Evolutionary conservation across 2,329 filamentous ascomycete species (phyloP), one percentile per base, ranked within the genome.

Genomic region (Helotiales sp.): DNA sequence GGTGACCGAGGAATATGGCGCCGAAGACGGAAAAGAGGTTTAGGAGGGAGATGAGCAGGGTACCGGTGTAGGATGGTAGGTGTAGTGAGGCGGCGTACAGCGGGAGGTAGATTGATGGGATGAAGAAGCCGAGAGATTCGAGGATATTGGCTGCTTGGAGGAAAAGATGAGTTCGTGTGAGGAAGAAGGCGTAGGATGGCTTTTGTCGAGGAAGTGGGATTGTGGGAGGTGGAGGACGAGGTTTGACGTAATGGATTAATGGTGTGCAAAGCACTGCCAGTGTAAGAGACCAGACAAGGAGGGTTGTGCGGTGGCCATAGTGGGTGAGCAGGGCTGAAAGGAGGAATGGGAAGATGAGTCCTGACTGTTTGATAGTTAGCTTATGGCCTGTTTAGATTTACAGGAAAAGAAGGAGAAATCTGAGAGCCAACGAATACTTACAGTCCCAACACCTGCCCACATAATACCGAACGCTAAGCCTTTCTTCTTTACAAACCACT

Each of bases 161-260:
- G 57, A 81, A 73, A 63, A 76, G 78, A 65, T 81, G 79, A 2
- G 74, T 75, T 13, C 67, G 69, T 55, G 79, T 77, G 52, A 65
- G 68, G 33, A 82, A 70, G 64, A 81, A 82, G 3, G 53, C 34
- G 52, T 63, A 63, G 31, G 38, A 52, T 25, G 47, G 9, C 30
- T 48, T 36, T 49, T 53, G 17, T 12, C 54, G 38, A 19, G 56
- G 36, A 27, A 42, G 2, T 1, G 49, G 49, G 46, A 33, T 5
- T 10, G 56, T 7, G 68, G 33, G 44, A 0, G 15, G n/a, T 1
- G 82, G 77, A 25, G 84, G 67, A 1, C 85, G 78, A 1, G 81
- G 79, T 60, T 81, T 82, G 66, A 88, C 77, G 61, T 82, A 83
- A 52, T 76, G 79, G 5, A 82, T 77, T n/a, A 85, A 74, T 2